Percentiles rank a stretch among this genome's conserved stretches.
Evolutionary conservation across 306 rosid genomes (phyloP).

Genomic region (Neltuma alba): DNA sequence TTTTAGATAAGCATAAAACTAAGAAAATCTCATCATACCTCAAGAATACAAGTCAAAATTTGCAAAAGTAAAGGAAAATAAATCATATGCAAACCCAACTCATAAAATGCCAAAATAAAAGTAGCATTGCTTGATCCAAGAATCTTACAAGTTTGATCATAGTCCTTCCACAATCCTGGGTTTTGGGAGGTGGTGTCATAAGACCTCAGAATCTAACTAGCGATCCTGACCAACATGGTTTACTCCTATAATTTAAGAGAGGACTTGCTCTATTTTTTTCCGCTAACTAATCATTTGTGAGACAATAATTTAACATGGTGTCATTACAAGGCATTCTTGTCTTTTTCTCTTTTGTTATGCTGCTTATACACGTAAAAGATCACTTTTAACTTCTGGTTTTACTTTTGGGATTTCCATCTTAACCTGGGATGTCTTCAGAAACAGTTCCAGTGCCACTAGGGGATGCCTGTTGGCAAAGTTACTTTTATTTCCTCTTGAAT

Average conservation of each 20-base stretch:
- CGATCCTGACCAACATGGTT: not conserved
- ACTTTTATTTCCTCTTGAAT: not conserved
- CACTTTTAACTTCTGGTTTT: not conserved
- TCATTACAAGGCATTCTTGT: not conserved
- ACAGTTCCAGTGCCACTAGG: not conserved
- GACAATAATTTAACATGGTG: no score
- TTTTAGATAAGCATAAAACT: not conserved
- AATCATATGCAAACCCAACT: not conserved
- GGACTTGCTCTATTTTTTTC: not conserved
- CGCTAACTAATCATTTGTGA: not conserved
- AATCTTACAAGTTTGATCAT: not conserved
- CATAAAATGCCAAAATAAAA: not conserved
- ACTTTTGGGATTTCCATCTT: not conserved
- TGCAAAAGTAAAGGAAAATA: not conserved
- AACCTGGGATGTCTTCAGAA: not conserved
- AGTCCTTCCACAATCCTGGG: not conserved
- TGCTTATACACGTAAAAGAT: not conserved
- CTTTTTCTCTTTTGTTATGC: not conserved
- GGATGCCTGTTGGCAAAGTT: not conserved
- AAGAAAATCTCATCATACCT: not conserved
- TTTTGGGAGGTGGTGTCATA: not conserved
- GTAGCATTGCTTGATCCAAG: not conserved
- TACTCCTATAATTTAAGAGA: not conserved
- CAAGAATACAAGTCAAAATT: not conserved
- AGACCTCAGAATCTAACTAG: not conserved